Evolutionary conservation across 352 stramenopile species (phyloP).

Genomic region (Phytophthora podocarpi): DNA sequence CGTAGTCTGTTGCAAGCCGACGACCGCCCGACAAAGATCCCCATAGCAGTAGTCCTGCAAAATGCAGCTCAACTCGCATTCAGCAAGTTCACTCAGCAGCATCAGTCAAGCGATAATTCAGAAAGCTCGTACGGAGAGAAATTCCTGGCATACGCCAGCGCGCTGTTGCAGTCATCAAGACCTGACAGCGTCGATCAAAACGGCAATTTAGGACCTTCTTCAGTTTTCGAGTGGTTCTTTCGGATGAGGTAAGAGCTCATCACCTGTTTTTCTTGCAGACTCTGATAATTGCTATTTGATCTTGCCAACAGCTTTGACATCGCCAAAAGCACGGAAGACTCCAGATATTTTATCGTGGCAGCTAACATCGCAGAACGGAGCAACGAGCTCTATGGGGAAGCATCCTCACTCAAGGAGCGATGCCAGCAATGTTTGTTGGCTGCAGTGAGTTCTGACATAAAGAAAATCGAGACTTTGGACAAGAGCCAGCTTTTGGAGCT

Average conservation of each 20-base stretch:
- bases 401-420: slow-evolving; percentile 41
- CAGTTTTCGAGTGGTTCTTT: slow-evolving; percentile 82
- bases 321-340: slow-evolving; percentile 58
- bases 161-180: slow-evolving; percentile 42
- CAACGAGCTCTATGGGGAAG: slow-evolving; percentile 41
- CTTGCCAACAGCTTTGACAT: slow-evolving; percentile 63
- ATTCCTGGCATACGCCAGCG: slow-evolving; percentile 48
- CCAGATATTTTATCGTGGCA: slow-evolving; percentile 59
- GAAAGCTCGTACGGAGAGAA: slow-evolving; percentile 34
- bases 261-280: not conserved
- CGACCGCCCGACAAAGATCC: slow-evolving; percentile 19
- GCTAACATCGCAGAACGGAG: slow-evolving; percentile 59
- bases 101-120: slow-evolving; percentile 6
- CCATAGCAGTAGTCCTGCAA: slow-evolving; percentile 55
- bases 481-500: slow-evolving; percentile 37
- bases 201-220: slow-evolving; percentile 36
- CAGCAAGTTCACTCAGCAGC: slow-evolving; percentile 26
- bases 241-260: slow-evolving; percentile 55
- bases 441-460: slow-evolving; percentile 61
- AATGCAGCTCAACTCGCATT: slow-evolving; percentile 73
- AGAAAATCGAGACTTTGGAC: slow-evolving; percentile 54
- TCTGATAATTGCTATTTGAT: not conserved
- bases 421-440: slow-evolving; percentile 59
- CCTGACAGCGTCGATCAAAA: not conserved
- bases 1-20: slow-evolving; percentile 15